Evolutionary conservation across 306 rosid species (phyloP), one percentile per base, ranked within the genome.

Genomic region (Arachis stenosperma): DNA sequence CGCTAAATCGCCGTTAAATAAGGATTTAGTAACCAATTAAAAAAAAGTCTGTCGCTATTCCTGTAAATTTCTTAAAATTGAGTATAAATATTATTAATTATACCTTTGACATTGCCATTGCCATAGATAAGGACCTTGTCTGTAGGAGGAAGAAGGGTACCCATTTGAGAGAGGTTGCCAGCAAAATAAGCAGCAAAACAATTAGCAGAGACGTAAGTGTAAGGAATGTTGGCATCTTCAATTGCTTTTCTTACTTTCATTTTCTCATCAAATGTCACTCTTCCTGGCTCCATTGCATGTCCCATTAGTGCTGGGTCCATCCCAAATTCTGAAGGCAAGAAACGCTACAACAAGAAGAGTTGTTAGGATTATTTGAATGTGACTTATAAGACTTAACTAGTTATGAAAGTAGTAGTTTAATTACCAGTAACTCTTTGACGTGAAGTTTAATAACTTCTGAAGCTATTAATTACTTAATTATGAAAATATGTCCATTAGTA

Each of bases 301-400:
- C 81, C 88, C 98, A 93, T 89, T 0, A 75, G 81, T 44, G 92
- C 84, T 11, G 97, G 94, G 65, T 93, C 98, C 37, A 89, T 71
- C 1, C 98, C 98, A 29, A 90, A 93, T 67, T 93, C 98, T 11
- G 98, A 93, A 13, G 98, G 98, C 40, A 93, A 53, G 61, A 90
- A 93, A 69, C 98, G 95, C 98, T 92, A 5, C 7, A 22, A 22
- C 27, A 22, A 22, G 22, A 17, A 17, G 0, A 22, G 27, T 22
- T 22, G 27, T 22, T 44, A 10, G 50, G 11, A 44, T 44, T 7
- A 44, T 6, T 44, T 44, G 1, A 44, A 44, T 44, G 50, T 44
- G 50, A 44, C 50, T 44, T 44, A 10, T 44, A 44, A 44, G 2
- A 5, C 50, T 44, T 10, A 0, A 6, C 11, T 22, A 22, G 22